phyloP scores from a whole-genome alignment of 2,329 filamentous ascomycete genomes.

The Malbranchea zuffiana region DNA sequence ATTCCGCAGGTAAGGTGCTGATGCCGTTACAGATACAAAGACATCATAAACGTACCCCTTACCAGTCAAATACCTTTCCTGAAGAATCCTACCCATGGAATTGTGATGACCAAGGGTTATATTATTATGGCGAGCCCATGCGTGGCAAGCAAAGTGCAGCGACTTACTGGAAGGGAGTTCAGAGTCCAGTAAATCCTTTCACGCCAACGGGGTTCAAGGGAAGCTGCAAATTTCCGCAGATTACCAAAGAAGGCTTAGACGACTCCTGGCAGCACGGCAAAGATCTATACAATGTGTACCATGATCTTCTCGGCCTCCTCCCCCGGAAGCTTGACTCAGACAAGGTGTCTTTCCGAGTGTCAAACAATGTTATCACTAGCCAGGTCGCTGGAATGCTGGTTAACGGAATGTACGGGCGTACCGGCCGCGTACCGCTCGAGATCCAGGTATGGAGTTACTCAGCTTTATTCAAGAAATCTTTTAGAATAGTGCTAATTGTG shows the following conservation, averaged over 20 bases:
- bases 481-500: neutral
- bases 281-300: conserved; percentile 69
- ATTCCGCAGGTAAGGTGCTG: conserved; percentile 1
- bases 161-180: conserved; percentile 57
- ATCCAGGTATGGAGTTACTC: conserved; percentile 33
- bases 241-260: conserved; percentile 58
- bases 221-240: conserved; percentile 71
- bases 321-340: conserved; percentile 40
- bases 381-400: conserved; percentile 69
- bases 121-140: conserved; percentile 53
- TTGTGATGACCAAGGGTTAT: conserved; percentile 59
- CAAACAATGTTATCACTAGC: conserved; percentile 71
- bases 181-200: conserved; percentile 56
- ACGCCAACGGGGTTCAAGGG: conserved; percentile 56
- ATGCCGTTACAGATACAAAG: conserved; percentile 51
- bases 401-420: conserved; percentile 51
- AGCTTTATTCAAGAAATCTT: neutral
- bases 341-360: conserved; percentile 57
- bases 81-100: conserved; percentile 61
- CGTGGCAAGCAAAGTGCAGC: conserved; percentile 38
- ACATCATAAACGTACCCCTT: conserved; percentile 76
- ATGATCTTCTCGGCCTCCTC: conserved; percentile 56
- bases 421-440: conserved; percentile 36
- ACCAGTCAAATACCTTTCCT: conserved; percentile 66
- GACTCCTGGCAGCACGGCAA: conserved; percentile 66